A percentile compares a stretch with the other conserved stretches of the same genome.
Evolutionary conservation across 2,329 filamentous ascomycete genomes (phyloP).

Genomic region (Botrytis deweyae): DNA sequence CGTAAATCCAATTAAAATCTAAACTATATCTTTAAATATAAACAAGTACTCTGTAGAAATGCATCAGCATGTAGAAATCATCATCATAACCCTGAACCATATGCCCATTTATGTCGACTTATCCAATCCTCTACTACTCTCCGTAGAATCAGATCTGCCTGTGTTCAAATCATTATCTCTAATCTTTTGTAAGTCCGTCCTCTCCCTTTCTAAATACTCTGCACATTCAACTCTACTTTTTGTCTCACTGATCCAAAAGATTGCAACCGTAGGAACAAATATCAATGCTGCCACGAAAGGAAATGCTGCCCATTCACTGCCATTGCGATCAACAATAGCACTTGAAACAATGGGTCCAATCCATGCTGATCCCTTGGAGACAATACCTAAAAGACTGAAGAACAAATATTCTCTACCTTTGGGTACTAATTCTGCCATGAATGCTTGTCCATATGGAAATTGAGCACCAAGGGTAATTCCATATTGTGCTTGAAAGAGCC

Average conservation of each 20-base stretch:
- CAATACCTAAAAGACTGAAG: slow-evolving; percentile 38
- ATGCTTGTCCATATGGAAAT: slow-evolving; percentile 38
- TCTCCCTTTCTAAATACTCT: slow-evolving; percentile 35
- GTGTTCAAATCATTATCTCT: not conserved
- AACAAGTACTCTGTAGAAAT: too few species aligned
- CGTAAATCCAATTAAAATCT: not conserved
- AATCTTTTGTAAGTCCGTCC: slow-evolving; percentile 31
- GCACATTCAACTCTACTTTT: slow-evolving; percentile 38
- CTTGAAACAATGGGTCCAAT: slow-evolving; percentile 38
- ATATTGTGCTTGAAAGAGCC: slow-evolving; percentile 35
- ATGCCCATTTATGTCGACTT: not conserved
- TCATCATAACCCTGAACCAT: not conserved
- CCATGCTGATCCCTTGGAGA: slow-evolving; percentile 38
- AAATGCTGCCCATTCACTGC: slow-evolving; percentile 36
- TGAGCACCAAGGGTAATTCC: slow-evolving; percentile 36
- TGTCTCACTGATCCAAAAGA: slow-evolving; percentile 37
- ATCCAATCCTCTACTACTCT: not conserved
- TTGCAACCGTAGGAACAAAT: slow-evolving; percentile 36
- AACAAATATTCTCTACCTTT: slow-evolving; percentile 38
- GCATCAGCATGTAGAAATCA: not conserved
- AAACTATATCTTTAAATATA: not conserved
- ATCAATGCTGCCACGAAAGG: slow-evolving; percentile 36
- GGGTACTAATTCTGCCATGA: slow-evolving; percentile 38
- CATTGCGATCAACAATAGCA: slow-evolving; percentile 37
- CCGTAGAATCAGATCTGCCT: not conserved